Evolutionary conservation across 345 rosid species (phyloP).

Genomic region (Salix viminalis): DNA sequence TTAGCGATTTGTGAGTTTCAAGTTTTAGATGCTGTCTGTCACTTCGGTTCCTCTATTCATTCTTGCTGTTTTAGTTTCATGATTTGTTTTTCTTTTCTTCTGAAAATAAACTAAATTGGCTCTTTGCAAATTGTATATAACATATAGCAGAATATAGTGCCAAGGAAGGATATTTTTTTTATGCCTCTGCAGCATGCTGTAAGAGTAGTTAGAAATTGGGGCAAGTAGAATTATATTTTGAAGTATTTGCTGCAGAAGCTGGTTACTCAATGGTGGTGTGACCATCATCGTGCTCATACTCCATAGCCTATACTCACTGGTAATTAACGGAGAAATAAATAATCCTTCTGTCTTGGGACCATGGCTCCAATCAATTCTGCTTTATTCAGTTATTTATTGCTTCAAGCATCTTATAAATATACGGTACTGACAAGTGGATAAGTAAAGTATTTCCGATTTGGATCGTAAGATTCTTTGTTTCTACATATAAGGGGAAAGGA

Average conservation of each 20-base stretch:
- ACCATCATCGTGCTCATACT: not conserved
- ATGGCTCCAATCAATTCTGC: conserved; percentile 9
- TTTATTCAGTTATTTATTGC: conserved; percentile 3
- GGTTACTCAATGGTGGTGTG: not conserved
- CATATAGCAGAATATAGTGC: not conserved
- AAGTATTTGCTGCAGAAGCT: not conserved
- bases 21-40: not conserved
- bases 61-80: not conserved
- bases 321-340: conserved; percentile 15
- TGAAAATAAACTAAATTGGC: not conserved
- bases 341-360: conserved; percentile 11
- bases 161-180: not conserved
- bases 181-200: not conserved
- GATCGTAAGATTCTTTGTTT: conserved; percentile 1
- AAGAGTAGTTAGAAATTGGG: not conserved
- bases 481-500: not conserved
- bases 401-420: not conserved
- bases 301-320: not conserved
- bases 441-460: not conserved
- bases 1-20: not conserved
- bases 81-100: not conserved
- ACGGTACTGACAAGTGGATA: not conserved
- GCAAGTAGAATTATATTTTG: not conserved
- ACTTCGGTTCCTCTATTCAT: too few species aligned
- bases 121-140: conserved; percentile 19